Evolutionary conservation across 129 eudicot genomes (phyloP).

Genomic region (Glebionis coronaria): DNA sequence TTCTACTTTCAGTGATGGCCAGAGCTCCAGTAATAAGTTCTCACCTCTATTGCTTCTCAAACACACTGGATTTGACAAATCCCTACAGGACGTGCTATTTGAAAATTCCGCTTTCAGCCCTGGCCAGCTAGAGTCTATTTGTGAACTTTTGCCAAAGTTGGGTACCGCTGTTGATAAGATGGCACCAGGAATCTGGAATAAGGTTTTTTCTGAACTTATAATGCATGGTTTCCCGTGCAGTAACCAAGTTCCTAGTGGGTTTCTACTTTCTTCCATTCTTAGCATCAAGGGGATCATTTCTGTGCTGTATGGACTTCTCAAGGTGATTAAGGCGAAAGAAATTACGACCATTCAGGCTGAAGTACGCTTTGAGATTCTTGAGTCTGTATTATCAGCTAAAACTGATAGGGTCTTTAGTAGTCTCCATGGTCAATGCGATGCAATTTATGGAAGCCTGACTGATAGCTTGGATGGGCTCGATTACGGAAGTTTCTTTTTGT

Average conservation of each 20-base stretch:
- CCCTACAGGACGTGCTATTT: slow-evolving; percentile 49
- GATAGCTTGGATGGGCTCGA: slow-evolving; percentile 60
- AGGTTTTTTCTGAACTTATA: slow-evolving; percentile 54
- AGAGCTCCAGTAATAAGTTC: slow-evolving; percentile 32
- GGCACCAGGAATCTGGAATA: slow-evolving; percentile 56
- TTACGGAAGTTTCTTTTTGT: slow-evolving; percentile 45
- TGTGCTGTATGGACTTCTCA: slow-evolving; percentile 53
- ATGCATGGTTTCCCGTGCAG: slow-evolving; percentile 89
- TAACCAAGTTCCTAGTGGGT: slow-evolving; percentile 51
- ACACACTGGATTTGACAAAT: slow-evolving; percentile 66
- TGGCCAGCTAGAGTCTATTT: slow-evolving; percentile 47
- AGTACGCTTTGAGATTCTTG: slow-evolving; percentile 51
- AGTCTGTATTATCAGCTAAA: slow-evolving; percentile 53
- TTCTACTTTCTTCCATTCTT: slow-evolving; percentile 73
- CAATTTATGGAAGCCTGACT: slow-evolving; percentile 45
- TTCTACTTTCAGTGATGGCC: slow-evolving; percentile 39
- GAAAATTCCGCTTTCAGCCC: slow-evolving; percentile 42
- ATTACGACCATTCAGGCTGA: slow-evolving; percentile 41
- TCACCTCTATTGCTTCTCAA: slow-evolving; percentile 61
- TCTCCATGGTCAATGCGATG: slow-evolving; percentile 61
- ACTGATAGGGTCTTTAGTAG: slow-evolving; percentile 60
- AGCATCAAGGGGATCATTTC: slow-evolving; percentile 55
- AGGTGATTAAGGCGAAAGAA: slow-evolving; percentile 33
- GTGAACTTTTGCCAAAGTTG: slow-evolving; percentile 49
- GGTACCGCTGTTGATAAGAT: slow-evolving; percentile 46